Percentiles rank a stretch among this genome's conserved stretches.
phyloP scores from a whole-genome alignment of 768 basidiomycete species.

The Gymnopilus junonius region DNA sequence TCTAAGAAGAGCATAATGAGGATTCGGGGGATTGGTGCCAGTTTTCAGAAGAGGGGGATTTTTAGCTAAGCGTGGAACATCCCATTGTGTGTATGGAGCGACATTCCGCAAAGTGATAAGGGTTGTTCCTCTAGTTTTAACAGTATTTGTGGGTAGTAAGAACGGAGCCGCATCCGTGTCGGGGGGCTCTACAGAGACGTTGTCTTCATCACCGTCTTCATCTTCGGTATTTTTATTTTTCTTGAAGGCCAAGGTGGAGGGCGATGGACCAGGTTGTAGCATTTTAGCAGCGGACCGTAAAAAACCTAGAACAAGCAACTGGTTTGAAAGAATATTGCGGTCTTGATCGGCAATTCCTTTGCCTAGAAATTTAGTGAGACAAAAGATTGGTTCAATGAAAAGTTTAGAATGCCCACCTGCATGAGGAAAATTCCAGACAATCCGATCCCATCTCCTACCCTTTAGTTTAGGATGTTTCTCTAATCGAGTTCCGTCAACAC shows the following conservation, averaged over 20 bases:
- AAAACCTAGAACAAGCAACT: conserved; percentile 81
- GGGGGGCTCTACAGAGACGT: conserved; percentile 13
- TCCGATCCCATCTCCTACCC: conserved; percentile 69
- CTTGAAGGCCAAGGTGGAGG: conserved; percentile 45
- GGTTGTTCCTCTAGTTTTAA: conserved; percentile 64
- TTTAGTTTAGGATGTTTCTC: conserved; percentile 62
- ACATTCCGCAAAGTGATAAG: conserved; percentile 89
- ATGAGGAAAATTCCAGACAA: conserved; percentile 98
- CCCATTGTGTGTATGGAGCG: conserved; percentile 87
- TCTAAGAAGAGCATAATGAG: conserved; percentile 69
- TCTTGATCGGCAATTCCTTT: conserved; percentile 94
- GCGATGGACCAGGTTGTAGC: conserved; percentile 61
- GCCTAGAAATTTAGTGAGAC: conserved; percentile 44
- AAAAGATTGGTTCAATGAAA: background rate
- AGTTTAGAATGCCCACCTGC: conserved; percentile 60
- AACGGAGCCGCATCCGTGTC: conserved; percentile 10
- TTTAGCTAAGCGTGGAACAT: conserved; percentile 76
- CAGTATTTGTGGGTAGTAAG: conserved; percentile 3
- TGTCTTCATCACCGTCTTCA: conserved; percentile 48
- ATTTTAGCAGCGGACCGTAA: conserved; percentile 71
- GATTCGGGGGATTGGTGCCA: conserved; percentile 55
- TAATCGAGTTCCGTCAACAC: conserved; percentile 82
- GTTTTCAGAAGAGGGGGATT: conserved; percentile 61
- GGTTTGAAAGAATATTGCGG: conserved; percentile 90
- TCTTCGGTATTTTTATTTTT: conserved; percentile 49